Conservation (phyloP, 306 rosid species). For the Cucurbita pepo region DNA sequence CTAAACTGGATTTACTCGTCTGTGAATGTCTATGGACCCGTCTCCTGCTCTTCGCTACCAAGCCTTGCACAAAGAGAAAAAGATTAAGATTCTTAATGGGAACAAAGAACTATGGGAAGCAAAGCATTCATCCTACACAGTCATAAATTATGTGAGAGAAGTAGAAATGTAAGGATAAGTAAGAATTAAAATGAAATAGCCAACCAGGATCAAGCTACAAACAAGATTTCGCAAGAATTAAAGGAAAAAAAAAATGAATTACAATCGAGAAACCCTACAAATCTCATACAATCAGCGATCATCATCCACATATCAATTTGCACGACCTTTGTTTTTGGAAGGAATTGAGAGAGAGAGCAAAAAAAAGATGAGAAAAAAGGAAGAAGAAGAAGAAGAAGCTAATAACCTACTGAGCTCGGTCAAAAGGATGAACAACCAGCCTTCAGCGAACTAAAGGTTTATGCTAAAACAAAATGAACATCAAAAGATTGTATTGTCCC, state of each 20-base stretch:
- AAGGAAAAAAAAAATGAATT: neutral
- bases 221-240: neutral
- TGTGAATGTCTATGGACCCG: constrained; percentile 16
- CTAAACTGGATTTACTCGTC: constrained; percentile 14
- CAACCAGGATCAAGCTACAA: neutral
- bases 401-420: neutral
- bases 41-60: constrained; percentile 6
- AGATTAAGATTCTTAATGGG: neutral
- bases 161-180: neutral
- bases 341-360: neutral
- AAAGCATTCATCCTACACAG: neutral
- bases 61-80: constrained; percentile 1
- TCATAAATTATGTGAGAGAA: neutral
- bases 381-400: neutral
- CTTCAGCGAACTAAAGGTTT: neutral
- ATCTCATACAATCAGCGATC: neutral
- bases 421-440: neutral
- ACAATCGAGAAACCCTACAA: neutral
- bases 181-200: neutral
- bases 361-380: too few relatives aligned
- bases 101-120: neutral
- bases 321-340: neutral
- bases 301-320: neutral
- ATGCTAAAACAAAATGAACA: neutral
- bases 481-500: neutral